Conservation (phyloP, 1,139 yeast genomes). For the Kluyveromyces sp. region DNA sequence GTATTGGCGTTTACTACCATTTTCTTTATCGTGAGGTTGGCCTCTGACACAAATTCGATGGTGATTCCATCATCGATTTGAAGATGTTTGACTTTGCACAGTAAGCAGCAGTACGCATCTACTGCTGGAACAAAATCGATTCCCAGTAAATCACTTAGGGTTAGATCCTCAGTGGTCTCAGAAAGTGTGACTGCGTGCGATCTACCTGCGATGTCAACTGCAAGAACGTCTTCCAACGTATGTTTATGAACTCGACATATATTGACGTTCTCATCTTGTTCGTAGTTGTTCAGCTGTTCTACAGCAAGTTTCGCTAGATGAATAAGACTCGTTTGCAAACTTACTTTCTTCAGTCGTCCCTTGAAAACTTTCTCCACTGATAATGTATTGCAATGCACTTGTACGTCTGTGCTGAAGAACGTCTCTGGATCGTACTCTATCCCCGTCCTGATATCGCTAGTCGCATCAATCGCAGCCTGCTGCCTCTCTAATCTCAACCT, state of each 20-base stretch:
- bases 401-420: conserved; percentile 16
- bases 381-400: conserved; percentile 20
- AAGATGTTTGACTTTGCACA: conserved; percentile 24
- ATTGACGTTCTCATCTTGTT: conserved; percentile 11
- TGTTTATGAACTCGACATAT: conserved; percentile 19
- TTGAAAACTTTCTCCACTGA: conserved; percentile 18
- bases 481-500: conserved; percentile 15
- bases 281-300: conserved; percentile 17
- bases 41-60: conserved; percentile 25
- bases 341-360: conserved; percentile 10
- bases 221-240: conserved; percentile 16
- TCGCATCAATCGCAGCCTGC: conserved; percentile 3
- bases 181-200: conserved; percentile 12
- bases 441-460: conserved; percentile 4
- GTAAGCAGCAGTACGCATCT: conserved; percentile 18
- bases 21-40: conserved; percentile 18
- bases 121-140: conserved; percentile 25
- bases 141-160: conserved; percentile 20
- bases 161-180: conserved; percentile 14
- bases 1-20: conserved; percentile 23
- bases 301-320: conserved; percentile 16
- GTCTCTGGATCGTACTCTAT: conserved; percentile 15
- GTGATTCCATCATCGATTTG: conserved; percentile 14
- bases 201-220: conserved; percentile 23
- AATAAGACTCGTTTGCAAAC: conserved; percentile 15